phyloP scores from a whole-genome alignment of 306 rosid species.

The Trichosanthes cucumerina region DNA sequence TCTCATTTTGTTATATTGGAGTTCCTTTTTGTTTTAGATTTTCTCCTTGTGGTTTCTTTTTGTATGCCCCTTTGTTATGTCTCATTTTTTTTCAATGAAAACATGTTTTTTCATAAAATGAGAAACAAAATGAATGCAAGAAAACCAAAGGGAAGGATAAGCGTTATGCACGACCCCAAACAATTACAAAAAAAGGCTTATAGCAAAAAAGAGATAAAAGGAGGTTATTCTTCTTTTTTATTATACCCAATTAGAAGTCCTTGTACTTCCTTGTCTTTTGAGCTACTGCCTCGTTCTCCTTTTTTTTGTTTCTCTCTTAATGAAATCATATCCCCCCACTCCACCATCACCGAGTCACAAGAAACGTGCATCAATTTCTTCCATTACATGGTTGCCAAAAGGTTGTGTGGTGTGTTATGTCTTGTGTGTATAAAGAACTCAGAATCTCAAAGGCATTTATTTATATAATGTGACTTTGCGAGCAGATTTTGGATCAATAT shows the following conservation, averaged over 20 bases:
- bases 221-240: not conserved
- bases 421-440: not conserved
- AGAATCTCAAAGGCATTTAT: not conserved
- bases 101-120: not conserved
- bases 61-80: not conserved
- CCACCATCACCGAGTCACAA: not conserved
- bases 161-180: not conserved
- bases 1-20: not conserved
- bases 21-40: not conserved
- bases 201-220: not conserved
- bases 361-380: not conserved
- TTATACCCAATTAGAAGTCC: not conserved
- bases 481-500: not conserved
- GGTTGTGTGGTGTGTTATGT: not conserved
- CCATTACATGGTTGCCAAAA: not conserved
- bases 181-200: not conserved
- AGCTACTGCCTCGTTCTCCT: not conserved
- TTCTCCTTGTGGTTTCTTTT: not conserved
- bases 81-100: not conserved
- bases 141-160: not conserved
- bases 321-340: not conserved
- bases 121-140: not conserved
- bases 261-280: not conserved
- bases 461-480: not conserved
- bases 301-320: not conserved